These are phyloP conservation scores for Populus pruinosa DNA, from an alignment of 345 rosid species.

Conservation along the genomic window DNA sequence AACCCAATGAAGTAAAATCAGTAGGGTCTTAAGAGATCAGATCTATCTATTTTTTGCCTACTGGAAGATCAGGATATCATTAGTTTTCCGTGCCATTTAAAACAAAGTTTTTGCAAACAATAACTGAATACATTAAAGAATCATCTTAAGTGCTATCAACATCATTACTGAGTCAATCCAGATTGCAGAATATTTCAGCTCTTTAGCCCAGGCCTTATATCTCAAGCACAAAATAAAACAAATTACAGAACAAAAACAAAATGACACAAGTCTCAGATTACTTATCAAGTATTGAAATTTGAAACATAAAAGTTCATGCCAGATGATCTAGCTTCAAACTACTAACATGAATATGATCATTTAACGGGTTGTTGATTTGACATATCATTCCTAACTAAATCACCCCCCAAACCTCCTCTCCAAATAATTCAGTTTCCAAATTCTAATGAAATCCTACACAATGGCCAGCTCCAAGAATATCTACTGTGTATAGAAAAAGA, in stretches of 20 bases:
- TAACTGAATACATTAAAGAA: background rate
- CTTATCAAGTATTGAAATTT: background rate
- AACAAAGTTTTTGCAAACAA: background rate
- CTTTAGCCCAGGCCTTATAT: background rate
- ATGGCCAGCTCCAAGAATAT: background rate
- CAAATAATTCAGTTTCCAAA: background rate
- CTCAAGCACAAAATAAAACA: background rate
- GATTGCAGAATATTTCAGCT: background rate
- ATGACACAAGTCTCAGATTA: background rate
- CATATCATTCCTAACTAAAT: background rate
- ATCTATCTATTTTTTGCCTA: background rate
- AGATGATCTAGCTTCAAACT: background rate
- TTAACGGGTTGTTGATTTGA: background rate
- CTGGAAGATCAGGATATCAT: background rate
- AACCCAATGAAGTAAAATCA: background rate
- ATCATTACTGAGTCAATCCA: background rate
- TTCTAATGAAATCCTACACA: background rate
- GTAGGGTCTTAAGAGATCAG: constrained; percentile 5
- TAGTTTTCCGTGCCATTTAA: background rate
- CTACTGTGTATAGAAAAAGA: no score
- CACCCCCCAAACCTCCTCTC: background rate
- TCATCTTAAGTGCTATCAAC: background rate
- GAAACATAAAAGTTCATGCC: background rate
- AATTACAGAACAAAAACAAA: background rate
- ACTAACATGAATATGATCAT: background rate